Evolutionary conservation across 768 basidiomycete species (phyloP), one percentile per base, ranked within the genome.

Genomic region (Dacryopinax primogenitus): DNA sequence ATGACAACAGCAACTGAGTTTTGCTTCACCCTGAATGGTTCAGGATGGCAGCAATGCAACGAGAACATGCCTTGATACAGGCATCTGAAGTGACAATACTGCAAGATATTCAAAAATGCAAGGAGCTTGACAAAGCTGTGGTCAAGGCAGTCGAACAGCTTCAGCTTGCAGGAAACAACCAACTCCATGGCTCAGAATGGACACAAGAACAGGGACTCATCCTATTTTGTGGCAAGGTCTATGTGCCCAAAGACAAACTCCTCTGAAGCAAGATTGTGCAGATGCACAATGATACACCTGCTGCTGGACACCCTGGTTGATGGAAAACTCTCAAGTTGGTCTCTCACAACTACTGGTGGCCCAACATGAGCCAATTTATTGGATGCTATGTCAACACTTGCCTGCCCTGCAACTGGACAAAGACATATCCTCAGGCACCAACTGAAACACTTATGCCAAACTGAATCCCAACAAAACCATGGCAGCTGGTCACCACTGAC

Each of bases 321-420:
- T 68, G 64, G 26, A 70, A 69, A 34, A 76, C 72, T 1, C 63
- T 67, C 1, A 67, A 74, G 39, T 63, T 74, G 0, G n/a, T 75
- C 1, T 36, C 36, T 0, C 45, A 71, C 0, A 62, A 70, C 28
- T 76, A 72, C 33, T 76, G 70, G 71, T 76, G 75, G 74, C 75
- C 72, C 1, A 45, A 63, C 0, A 70, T 76, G 63, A 62, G 63
- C 0, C 30, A 12, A 1, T 67, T 69, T 26, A 45, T 76, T 13
- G 23, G 62, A 1, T 23, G 26, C 0, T 76, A 74, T 64, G 70
- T 75, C 28, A 62, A 64, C 1, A 71, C 72, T 0, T 76, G 74
- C 58, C 68, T 70, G 12, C 67, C 65, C 0, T 75, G 75, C 64
- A 70, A 75, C 51, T 18, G 64, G 0, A 73, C 68, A 18, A 75